Percentiles rank a stretch among this genome's conserved stretches.
Evolutionary conservation across 169 alveolate genomes (phyloP).

Genomic region (Eimeria sp.): DNA sequence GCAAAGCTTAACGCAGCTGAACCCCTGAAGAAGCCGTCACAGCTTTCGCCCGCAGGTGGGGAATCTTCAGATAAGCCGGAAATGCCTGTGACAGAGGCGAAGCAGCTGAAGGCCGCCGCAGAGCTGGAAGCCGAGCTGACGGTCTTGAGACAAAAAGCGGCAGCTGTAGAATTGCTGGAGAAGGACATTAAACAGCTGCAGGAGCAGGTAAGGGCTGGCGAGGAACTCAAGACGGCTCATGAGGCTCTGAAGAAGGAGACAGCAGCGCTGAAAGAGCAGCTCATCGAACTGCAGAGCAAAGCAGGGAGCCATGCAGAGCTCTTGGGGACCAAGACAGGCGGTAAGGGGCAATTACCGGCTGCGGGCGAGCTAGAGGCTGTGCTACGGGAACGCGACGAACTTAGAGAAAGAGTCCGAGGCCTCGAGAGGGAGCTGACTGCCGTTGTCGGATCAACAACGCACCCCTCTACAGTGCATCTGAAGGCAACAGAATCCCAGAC

Average conservation of each 20-base stretch:
- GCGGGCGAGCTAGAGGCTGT: neutral
- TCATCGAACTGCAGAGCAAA: conserved; percentile 11
- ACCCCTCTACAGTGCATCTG: neutral
- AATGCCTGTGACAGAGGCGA: neutral
- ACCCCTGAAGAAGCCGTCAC: neutral
- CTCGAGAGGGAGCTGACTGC: conserved; percentile 1
- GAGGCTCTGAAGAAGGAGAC: conserved; percentile 41
- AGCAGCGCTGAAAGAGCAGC: conserved; percentile 18
- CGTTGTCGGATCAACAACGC: neutral
- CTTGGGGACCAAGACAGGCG: neutral
- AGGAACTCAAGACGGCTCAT: conserved; percentile 8
- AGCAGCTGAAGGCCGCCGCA: conserved; percentile 6
- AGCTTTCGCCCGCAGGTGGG: neutral
- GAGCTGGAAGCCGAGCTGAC: conserved; percentile 44
- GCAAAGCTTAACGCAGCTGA: conserved; percentile 21
- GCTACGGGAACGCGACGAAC: conserved; percentile 11
- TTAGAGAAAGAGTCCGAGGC: neutral
- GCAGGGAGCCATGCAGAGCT: neutral
- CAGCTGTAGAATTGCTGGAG: conserved; percentile 32
- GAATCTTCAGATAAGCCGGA: neutral
- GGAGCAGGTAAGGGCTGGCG: conserved; percentile 30
- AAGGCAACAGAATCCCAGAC: neutral
- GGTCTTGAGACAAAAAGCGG: conserved; percentile 32
- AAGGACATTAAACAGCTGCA: conserved; percentile 25
- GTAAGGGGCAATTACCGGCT: neutral